phyloP scores from a whole-genome alignment of 805 yeast species.

The Wickerhamiella allomyrinae region DNA sequence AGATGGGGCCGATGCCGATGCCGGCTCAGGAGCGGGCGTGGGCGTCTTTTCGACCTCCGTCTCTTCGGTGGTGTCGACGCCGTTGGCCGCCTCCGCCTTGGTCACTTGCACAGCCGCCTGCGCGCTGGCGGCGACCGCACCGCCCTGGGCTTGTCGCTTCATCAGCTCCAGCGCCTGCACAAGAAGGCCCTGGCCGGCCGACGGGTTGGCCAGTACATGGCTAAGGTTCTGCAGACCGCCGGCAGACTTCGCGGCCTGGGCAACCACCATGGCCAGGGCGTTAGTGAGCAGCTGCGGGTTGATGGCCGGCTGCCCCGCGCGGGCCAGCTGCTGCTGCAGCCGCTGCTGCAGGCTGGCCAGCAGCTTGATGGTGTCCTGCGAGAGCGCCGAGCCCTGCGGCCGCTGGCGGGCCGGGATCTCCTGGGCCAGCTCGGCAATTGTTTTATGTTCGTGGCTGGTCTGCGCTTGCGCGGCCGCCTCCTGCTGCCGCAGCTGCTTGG shows the following conservation, averaged over 20 bases:
- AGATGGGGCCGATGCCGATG: constrained; percentile 2
- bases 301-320: constrained; percentile 50
- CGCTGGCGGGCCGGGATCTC: constrained; percentile 16
- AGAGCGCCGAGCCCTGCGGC: constrained; percentile 19
- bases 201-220: constrained; percentile 11
- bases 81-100: no score
- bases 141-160: constrained; percentile 1
- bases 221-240: constrained; percentile 20
- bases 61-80: neutral
- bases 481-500: constrained; percentile 21
- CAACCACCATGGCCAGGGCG: constrained; percentile 85
- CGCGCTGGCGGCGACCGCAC: neutral
- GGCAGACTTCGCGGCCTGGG: constrained; percentile 70
- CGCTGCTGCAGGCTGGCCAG: constrained; percentile 77
- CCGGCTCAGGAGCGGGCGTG: constrained; percentile 3
- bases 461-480: constrained; percentile 22
- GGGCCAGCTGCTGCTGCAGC: constrained; percentile 63
- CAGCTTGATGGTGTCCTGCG: constrained; percentile 55
- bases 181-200: constrained; percentile 6
- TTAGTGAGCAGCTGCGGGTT: constrained; percentile 77
- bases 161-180: constrained; percentile 12
- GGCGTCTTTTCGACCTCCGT: neutral
- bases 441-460: constrained; percentile 15
- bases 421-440: constrained; percentile 24
- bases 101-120: neutral